phyloP scores from a whole-genome alignment of 331 rosid species.

The Rhamnella rubrinervis region DNA sequence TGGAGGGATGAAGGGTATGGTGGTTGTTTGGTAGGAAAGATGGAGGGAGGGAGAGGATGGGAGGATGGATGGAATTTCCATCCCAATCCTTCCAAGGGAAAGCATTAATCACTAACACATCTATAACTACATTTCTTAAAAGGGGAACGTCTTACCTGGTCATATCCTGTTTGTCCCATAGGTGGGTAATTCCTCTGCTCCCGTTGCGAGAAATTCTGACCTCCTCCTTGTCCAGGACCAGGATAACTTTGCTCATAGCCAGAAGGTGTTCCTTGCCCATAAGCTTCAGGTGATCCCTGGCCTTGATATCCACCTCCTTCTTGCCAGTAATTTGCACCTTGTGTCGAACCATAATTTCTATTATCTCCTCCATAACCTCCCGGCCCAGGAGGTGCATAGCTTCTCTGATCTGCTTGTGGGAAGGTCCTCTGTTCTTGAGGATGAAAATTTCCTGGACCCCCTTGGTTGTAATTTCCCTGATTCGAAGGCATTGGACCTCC shows the following conservation, averaged over 20 bases:
- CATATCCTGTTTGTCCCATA: conserved; percentile 30
- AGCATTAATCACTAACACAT: too few relatives aligned
- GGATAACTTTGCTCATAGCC: conserved; percentile 24
- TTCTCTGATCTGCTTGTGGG: conserved; percentile 49
- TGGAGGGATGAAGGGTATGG: too few relatives aligned
- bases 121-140: not conserved
- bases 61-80: too few relatives aligned
- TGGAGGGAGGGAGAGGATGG: too few relatives aligned
- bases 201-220: conserved; percentile 25
- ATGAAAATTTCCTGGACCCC: conserved; percentile 32
- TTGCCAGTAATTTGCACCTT: conserved; percentile 31
- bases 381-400: conserved; percentile 46
- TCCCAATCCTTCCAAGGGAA: not conserved
- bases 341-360: conserved; percentile 27
- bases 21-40: too few relatives aligned
- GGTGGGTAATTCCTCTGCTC: conserved; percentile 24
- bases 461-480: conserved; percentile 48
- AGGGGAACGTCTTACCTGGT: conserved; percentile 32
- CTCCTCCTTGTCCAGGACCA: conserved; percentile 22
- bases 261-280: conserved; percentile 32
- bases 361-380: conserved; percentile 38
- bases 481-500: conserved; percentile 34
- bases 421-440: conserved; percentile 40
- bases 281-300: conserved; percentile 28
- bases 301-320: conserved; percentile 28